Percentiles rank a stretch among this genome's conserved stretches.
Evolutionary conservation across 129 eudicot genomes (phyloP).

Genomic region (Tagetes erecta): DNA sequence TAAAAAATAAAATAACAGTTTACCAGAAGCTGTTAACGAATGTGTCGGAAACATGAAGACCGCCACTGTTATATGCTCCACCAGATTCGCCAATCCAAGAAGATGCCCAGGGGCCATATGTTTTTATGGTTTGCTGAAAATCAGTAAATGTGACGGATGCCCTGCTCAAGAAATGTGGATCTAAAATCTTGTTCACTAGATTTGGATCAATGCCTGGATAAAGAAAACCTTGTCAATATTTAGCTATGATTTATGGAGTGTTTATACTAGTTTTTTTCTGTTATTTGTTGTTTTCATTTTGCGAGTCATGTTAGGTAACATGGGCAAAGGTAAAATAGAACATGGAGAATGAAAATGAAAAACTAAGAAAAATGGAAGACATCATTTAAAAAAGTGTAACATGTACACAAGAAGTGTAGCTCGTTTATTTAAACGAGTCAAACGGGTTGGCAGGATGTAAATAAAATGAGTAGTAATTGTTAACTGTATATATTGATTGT

Average conservation of each 20-base stretch:
- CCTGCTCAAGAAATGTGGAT: conserved; percentile 63
- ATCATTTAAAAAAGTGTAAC: background rate
- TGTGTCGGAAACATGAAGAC: conserved; percentile 67
- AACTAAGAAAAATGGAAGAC: background rate
- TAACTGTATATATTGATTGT: background rate
- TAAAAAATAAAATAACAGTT: background rate
- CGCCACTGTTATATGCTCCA: conserved; percentile 92
- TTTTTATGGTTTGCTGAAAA: conserved; percentile 48
- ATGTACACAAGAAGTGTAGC: background rate
- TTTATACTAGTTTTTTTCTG: background rate
- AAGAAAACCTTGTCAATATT: conserved; percentile 16
- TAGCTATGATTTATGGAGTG: background rate
- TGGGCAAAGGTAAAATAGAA: background rate
- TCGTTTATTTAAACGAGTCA: background rate
- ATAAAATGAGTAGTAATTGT: background rate
- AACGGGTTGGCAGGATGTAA: background rate
- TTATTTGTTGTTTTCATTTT: background rate
- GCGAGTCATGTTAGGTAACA: background rate
- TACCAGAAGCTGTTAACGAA: conserved; percentile 93
- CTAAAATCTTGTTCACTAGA: conserved; percentile 65
- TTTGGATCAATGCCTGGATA: conserved; percentile 69
- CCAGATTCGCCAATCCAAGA: conserved; percentile 99
- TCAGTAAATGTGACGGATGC: conserved; percentile 52
- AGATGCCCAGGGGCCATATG: conserved; percentile 83
- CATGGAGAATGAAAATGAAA: background rate